A percentile compares a stretch with the other conserved stretches of the same genome.
phyloP scores from a whole-genome alignment of 768 basidiomycete genomes.

The Cubamyces lactineus region DNA sequence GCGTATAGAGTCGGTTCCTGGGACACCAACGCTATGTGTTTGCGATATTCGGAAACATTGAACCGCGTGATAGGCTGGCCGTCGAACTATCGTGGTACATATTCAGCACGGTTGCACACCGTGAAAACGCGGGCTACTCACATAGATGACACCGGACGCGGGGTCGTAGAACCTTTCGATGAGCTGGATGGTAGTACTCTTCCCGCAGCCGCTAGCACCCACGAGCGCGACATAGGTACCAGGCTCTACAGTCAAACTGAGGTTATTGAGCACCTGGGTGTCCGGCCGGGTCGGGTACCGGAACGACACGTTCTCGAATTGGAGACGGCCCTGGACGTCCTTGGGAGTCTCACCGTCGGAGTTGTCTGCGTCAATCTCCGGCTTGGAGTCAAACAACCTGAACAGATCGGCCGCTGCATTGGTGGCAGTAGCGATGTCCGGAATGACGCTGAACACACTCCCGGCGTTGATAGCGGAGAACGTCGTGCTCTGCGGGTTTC shows the following conservation, averaged over 20 bases:
- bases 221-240: constrained; percentile 86
- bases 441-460: constrained; percentile 82
- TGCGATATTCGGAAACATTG: constrained; percentile 86
- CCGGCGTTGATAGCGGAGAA: constrained; percentile 89
- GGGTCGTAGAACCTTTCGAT: constrained; percentile 88
- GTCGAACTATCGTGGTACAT: constrained; percentile 54
- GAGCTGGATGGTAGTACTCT: constrained; percentile 81
- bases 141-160: constrained; percentile 68
- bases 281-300: constrained; percentile 87
- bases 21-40: constrained; percentile 87
- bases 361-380: constrained; percentile 83
- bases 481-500: constrained; percentile 55
- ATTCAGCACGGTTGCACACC: neutral
- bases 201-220: constrained; percentile 80
- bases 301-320: constrained; percentile 83
- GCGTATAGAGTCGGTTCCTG: constrained; percentile 92
- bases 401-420: constrained; percentile 79
- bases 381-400: constrained; percentile 69
- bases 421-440: constrained; percentile 85
- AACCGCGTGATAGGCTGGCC: constrained; percentile 73
- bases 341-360: constrained; percentile 60
- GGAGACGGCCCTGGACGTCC: constrained; percentile 62
- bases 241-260: constrained; percentile 71
- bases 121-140: constrained; percentile 35
- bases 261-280: constrained; percentile 79